Conservation (phyloP, 2,329 filamentous ascomycete species). For the Sarocladiaceae sp. region DNA sequence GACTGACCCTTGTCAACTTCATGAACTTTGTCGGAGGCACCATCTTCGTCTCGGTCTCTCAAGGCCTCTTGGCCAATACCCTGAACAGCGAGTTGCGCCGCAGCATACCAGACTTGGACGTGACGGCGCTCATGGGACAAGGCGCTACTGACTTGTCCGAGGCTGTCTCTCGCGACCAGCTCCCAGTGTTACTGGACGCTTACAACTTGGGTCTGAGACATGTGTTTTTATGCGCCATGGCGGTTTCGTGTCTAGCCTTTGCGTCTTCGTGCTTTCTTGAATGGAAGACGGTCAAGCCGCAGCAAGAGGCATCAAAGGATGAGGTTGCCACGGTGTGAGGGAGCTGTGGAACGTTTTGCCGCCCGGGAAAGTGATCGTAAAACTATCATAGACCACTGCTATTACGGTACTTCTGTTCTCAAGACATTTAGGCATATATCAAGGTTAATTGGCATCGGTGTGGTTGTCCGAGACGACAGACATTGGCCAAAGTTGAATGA, state of each 20-base stretch:
- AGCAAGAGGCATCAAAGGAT: background rate
- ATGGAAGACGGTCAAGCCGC: conserved; percentile 8
- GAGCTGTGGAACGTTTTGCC: no score
- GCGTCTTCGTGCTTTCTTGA: conserved; percentile 6
- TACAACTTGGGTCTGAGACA: conserved; percentile 1
- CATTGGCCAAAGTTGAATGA: no score
- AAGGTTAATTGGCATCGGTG: no score
- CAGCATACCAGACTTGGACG: conserved; percentile 1
- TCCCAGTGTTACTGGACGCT: background rate
- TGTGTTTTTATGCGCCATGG: conserved; percentile 8
- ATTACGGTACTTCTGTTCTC: no score
- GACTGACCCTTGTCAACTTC: conserved; percentile 51
- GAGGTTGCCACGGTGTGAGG: no score
- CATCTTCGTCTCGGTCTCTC: conserved; percentile 45
- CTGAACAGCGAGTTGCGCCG: background rate
- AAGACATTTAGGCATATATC: no score
- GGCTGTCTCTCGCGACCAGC: background rate
- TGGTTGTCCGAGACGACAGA: no score
- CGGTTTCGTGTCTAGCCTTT: background rate
- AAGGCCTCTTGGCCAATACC: conserved; percentile 1
- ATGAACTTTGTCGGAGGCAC: conserved; percentile 53
- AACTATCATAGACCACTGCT: no score
- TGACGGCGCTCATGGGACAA: background rate
- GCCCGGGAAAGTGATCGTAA: no score
- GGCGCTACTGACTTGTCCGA: conserved; percentile 1